Evolutionary conservation across 2,329 filamentous ascomycete genomes (phyloP).

Genomic region (Ophiostoma australiae): DNA sequence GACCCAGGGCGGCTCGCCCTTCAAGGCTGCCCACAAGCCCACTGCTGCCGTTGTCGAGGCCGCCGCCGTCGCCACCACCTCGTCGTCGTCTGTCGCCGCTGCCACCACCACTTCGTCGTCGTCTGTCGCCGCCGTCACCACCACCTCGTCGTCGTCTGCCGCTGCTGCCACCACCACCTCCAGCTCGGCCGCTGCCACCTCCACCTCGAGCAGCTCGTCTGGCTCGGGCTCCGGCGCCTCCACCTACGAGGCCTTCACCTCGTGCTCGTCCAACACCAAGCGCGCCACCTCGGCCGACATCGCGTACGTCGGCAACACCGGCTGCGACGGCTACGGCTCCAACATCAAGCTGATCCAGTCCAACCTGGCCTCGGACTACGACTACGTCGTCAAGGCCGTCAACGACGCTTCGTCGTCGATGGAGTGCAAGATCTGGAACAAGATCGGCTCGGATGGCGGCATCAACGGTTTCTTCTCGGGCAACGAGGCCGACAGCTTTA

Average conservation of each 20-base stretch:
- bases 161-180: slow-evolving; percentile 26
- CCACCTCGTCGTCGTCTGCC: slow-evolving; percentile 12
- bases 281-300: slow-evolving; percentile 46
- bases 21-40: slow-evolving; percentile 32
- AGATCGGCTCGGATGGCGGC: slow-evolving; percentile 43
- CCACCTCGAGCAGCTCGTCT: slow-evolving; percentile 9
- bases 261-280: slow-evolving; percentile 38
- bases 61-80: slow-evolving; percentile 9
- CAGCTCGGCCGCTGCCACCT: slow-evolving; percentile 16
- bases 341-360: slow-evolving; percentile 46
- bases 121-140: neutral
- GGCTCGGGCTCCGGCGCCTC: slow-evolving; percentile 34
- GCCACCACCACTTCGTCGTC: slow-evolving; percentile 43
- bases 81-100: slow-evolving; percentile 28
- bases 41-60: slow-evolving; percentile 18
- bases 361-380: slow-evolving; percentile 39
- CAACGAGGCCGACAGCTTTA: slow-evolving; percentile 41
- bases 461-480: slow-evolving; percentile 47
- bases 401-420: slow-evolving; percentile 33
- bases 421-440: slow-evolving; percentile 47
- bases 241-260: slow-evolving; percentile 35
- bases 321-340: slow-evolving; percentile 44
- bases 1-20: slow-evolving; percentile 30
- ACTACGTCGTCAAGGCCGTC: slow-evolving; percentile 42
- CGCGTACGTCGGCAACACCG: slow-evolving; percentile 46